Conservation (phyloP, 129 eudicot genomes). For the Silybum marianum region DNA sequence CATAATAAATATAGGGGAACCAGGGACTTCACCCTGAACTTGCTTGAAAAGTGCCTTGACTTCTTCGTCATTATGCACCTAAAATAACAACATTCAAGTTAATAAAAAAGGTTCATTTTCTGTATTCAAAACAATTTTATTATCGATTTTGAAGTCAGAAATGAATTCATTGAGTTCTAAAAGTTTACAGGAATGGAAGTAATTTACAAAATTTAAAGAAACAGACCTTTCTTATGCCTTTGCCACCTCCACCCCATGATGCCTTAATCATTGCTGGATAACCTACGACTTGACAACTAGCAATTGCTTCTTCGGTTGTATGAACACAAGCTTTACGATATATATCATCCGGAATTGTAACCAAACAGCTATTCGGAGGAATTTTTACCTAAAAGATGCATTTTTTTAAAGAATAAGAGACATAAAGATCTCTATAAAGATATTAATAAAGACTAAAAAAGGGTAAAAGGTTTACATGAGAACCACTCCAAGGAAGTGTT, state of each 20-base stretch:
- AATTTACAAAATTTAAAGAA: not conserved
- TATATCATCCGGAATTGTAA: conserved; percentile 76
- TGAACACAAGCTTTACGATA: conserved; percentile 84
- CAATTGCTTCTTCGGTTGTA: conserved; percentile 94
- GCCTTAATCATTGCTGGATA: conserved; percentile 99
- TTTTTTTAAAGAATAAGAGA: conserved; percentile 4
- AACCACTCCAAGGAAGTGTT: conserved; percentile 99
- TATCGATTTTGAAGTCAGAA: not conserved
- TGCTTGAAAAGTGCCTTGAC: conserved; percentile 95
- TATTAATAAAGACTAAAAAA: not conserved
- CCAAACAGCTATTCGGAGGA: conserved; percentile 72
- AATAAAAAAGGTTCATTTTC: not conserved
- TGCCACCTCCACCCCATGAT: conserved; percentile 99
- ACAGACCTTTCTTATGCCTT: conserved; percentile 95
- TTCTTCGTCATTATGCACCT: conserved; percentile 97
- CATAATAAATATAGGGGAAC: conserved; percentile 97
- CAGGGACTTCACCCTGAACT: conserved; percentile 99
- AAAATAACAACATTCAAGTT: conserved; percentile 14
- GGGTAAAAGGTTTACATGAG: conserved; percentile 61
- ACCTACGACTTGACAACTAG: conserved; percentile 93
- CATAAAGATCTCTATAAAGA: not conserved
- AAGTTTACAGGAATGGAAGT: not conserved
- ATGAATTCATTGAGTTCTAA: not conserved
- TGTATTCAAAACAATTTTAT: not conserved
- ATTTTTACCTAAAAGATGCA: conserved; percentile 66